phyloP scores from a whole-genome alignment of 2,329 filamentous ascomycete species.

The Ceratocystis huliohia region DNA sequence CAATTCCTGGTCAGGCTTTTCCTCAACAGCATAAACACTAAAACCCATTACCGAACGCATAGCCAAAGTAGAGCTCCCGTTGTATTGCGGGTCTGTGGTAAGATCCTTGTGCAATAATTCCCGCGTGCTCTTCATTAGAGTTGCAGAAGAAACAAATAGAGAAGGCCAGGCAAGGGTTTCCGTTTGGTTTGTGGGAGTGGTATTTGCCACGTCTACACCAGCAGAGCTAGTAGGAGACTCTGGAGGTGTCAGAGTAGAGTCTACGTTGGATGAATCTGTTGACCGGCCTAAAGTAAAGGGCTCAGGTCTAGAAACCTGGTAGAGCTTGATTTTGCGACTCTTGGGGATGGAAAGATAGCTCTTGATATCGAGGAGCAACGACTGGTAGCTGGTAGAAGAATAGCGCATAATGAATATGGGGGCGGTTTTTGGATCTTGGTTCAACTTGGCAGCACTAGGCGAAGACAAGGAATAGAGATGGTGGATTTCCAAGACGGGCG shows the following conservation, averaged over 20 bases:
- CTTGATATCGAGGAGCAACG: conserved; percentile 69
- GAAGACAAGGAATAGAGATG: conserved; percentile 52
- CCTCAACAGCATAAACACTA: conserved; percentile 72
- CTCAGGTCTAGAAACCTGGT: conserved; percentile 44
- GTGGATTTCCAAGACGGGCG: conserved; percentile 72
- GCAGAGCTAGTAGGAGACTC: conserved; percentile 31
- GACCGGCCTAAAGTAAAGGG: conserved; percentile 24
- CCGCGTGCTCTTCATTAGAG: conserved; percentile 20
- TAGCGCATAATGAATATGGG: conserved; percentile 59
- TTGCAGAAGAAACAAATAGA: conserved; percentile 11
- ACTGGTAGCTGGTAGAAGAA: conserved; percentile 53
- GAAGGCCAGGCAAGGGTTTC: conserved; percentile 12
- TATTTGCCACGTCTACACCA: conserved; percentile 26
- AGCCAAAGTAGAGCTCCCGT: conserved; percentile 55
- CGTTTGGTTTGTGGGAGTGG: conserved; percentile 26
- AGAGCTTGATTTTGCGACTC: conserved; percentile 63
- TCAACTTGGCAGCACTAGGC: conserved; percentile 44
- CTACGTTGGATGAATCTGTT: conserved; percentile 1
- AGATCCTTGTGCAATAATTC: conserved; percentile 40
- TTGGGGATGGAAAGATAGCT: conserved; percentile 51
- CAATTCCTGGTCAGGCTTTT: conserved; percentile 29
- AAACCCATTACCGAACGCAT: conserved; percentile 57
- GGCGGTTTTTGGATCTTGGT: conserved; percentile 47
- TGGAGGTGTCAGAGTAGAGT: conserved; percentile 30
- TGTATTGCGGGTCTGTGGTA: conserved; percentile 63